phyloP scores from a whole-genome alignment of 441 rosid genomes.

The Gossypium lobatum region DNA sequence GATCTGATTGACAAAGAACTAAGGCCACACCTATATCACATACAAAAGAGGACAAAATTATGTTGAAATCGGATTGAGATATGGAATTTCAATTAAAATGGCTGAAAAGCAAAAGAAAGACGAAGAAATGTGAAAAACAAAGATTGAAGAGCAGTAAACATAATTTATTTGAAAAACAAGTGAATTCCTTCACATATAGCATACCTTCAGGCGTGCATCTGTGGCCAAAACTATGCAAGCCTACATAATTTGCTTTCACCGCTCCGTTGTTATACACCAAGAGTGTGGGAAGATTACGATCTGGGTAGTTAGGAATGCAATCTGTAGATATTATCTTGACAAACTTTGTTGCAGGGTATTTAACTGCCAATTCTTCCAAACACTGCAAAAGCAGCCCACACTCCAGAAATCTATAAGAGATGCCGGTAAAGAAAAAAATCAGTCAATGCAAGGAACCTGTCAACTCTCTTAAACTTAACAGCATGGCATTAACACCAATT shows the following conservation, averaged over 20 bases:
- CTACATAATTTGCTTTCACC: constrained; percentile 88
- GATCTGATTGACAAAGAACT: constrained; percentile 87
- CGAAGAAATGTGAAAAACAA: neutral
- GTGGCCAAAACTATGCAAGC: constrained; percentile 72
- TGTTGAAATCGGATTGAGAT: no score
- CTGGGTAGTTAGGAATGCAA: constrained; percentile 95
- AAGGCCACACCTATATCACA: constrained; percentile 74
- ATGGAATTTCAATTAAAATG: no score
- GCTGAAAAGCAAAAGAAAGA: neutral
- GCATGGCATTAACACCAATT: neutral
- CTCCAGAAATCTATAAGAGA: constrained; percentile 46
- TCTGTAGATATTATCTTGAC: constrained; percentile 96
- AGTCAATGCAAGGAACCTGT: neutral
- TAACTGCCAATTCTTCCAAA: constrained; percentile 72
- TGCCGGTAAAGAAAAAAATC: neutral
- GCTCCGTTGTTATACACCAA: constrained; percentile 87
- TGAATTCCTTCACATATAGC: constrained; percentile 4
- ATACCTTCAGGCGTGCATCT: constrained; percentile 94
- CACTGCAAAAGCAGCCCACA: constrained; percentile 72
- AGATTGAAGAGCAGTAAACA: neutral
- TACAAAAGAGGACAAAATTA: neutral
- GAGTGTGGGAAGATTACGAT: constrained; percentile 81
- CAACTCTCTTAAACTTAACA: neutral
- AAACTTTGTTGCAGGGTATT: constrained; percentile 92
- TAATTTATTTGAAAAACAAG: neutral